Evolutionary conservation across 371 early-diverging fungal genomes (phyloP).

Genomic region (Blakeslea trispora): DNA sequence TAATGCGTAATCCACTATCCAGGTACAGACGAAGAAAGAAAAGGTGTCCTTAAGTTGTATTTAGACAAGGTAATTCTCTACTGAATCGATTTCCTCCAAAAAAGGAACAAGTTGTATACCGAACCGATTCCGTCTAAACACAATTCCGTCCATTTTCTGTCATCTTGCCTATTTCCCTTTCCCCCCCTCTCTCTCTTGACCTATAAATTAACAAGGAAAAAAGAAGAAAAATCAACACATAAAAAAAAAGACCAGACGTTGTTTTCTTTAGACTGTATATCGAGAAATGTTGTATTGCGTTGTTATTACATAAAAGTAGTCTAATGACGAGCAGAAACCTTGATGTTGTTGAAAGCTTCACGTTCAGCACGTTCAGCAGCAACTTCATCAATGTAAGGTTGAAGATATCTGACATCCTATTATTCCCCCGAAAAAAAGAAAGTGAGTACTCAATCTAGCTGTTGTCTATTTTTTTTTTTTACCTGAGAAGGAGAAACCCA

Average conservation of each 20-base stretch:
- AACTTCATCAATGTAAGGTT: slow-evolving; percentile 84
- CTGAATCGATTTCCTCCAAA: no score
- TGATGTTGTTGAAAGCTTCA: slow-evolving; percentile 73
- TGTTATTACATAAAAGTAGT: slow-evolving; percentile 1
- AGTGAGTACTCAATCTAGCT: slow-evolving; percentile 5
- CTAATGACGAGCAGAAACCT: slow-evolving; percentile 40
- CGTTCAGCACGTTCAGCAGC: slow-evolving; percentile 82
- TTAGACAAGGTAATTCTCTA: no score
- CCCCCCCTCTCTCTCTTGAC: no score
- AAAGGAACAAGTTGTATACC: no score
- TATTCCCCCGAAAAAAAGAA: not conserved
- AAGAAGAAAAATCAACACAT: no score
- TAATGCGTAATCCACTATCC: no score
- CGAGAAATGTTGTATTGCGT: not conserved
- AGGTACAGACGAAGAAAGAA: no score
- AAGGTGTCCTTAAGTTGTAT: no score
- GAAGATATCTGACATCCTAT: slow-evolving; percentile 78
- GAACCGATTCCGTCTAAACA: no score
- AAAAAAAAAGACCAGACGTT: not conserved
- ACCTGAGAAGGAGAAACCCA: slow-evolving; percentile 83
- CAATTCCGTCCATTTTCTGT: no score
- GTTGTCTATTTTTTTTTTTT: slow-evolving; percentile 11
- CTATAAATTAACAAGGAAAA: no score
- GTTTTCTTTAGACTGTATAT: not conserved
- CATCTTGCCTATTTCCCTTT: no score